Evolutionary conservation across 257 asterid species (phyloP), one percentile per base, ranked within the genome.

Genomic region (Leonotis leonurus): DNA sequence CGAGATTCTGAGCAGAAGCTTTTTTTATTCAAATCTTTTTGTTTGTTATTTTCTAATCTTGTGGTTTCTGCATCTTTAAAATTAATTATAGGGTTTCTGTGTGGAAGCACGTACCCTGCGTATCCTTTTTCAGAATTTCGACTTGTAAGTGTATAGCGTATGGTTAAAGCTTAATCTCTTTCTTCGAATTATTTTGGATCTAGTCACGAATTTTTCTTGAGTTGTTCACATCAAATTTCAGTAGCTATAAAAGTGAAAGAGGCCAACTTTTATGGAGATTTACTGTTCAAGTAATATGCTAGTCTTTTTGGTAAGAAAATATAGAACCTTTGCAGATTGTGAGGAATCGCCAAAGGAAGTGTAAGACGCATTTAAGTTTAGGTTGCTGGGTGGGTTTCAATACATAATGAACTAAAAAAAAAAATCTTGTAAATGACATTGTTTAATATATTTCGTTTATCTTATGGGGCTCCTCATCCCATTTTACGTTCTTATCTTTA

Each of bases 31-130:
- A 21, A 22, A 49, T 21, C 35, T 3, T 36, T 6, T 54, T 8
- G 4, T 36, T 11, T 56, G 4, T 18, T 21, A 3, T 45, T 43
- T 67, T 56, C 18, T 61, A 29, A n/a, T 13, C 62, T 17, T n/a
- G n/a, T 13, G 12, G 39, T 66, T 30, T 54, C 27, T 35, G 56
- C 61, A 53, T 62, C 67, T n/a, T 52, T 36, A 11, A 64, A 64
- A 44, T 40, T 57, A 33, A 54, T 35, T 56, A 36, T 81, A 92
- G 99, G 94, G 99, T 59, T 92, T 92, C 82, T 92, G 97, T 66
- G 95, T 92, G 82, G 99, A 92, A 78, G 97, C 95, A 79, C 96
- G 94, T 56, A 92, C 97, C 62, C 77, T 92, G 73, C 90, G 86
- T 37, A 71, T 76, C 70, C 99, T 92, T 66, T 92, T 92, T 67